These are phyloP conservation scores for Arabidopsis thaliana DNA, from an alignment of 345 rosid species.

Conservation along the genomic window TAIR10.1 NC_003076.8:17353001-17353500, in stretches of 20 bases:
- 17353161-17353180: constrained; percentile 5
- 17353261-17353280: background rate
- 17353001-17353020: background rate
- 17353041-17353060: background rate
- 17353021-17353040: background rate
- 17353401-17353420: constrained; percentile 12
- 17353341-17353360: background rate
- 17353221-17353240: background rate
- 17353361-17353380: background rate
- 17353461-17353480: background rate
- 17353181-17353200: constrained; percentile 1
- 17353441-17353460: background rate
- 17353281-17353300: background rate
- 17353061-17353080: background rate
- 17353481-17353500: background rate
- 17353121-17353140: constrained; percentile 2
- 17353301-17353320: background rate
- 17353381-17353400: background rate
- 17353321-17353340: background rate
- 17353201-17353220: background rate
- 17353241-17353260: background rate
- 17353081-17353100: constrained; percentile 4
- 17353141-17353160: background rate
- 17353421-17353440: constrained; percentile 10
- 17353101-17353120: background rate